phyloP scores from a whole-genome alignment of 2,329 filamentous ascomycete species.

The Penicillium frequentans region DNA sequence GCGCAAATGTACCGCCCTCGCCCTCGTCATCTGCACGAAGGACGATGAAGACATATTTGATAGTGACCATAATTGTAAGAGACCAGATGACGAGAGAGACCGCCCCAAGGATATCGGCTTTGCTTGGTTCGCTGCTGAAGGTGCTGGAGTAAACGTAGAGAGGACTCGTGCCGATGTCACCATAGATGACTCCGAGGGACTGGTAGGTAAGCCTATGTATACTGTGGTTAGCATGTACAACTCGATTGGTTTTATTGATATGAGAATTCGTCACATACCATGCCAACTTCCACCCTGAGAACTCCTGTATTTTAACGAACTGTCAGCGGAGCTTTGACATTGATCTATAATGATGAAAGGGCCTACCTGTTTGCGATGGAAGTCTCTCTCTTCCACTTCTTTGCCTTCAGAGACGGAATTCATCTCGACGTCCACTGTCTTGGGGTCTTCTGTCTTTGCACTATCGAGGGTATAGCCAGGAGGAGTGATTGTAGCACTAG shows the following conservation, averaged over 20 bases:
- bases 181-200: slow-evolving; percentile 58
- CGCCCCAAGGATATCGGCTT: slow-evolving; percentile 53
- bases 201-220: slow-evolving; percentile 52
- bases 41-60: slow-evolving; percentile 58
- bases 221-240: background rate
- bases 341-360: too few species aligned
- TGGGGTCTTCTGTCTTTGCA: background rate
- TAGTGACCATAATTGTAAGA: slow-evolving; percentile 56
- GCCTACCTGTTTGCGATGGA: background rate
- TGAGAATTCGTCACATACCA: background rate
- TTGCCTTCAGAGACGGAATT: background rate
- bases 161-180: slow-evolving; percentile 60
- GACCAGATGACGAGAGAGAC: slow-evolving; percentile 58
- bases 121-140: slow-evolving; percentile 46
- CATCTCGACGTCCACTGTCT: background rate
- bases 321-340: background rate
- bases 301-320: background rate
- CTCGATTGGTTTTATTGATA: too few species aligned
- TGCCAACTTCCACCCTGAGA: background rate
- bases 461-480: too few species aligned
- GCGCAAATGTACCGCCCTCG: slow-evolving; percentile 58
- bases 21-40: slow-evolving; percentile 57
- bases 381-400: background rate
- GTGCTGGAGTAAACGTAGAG: slow-evolving; percentile 59
- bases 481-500: background rate